Conservation (phyloP, 495 filamentous ascomycete species). For the Aspergillus nidulans region DNA sequence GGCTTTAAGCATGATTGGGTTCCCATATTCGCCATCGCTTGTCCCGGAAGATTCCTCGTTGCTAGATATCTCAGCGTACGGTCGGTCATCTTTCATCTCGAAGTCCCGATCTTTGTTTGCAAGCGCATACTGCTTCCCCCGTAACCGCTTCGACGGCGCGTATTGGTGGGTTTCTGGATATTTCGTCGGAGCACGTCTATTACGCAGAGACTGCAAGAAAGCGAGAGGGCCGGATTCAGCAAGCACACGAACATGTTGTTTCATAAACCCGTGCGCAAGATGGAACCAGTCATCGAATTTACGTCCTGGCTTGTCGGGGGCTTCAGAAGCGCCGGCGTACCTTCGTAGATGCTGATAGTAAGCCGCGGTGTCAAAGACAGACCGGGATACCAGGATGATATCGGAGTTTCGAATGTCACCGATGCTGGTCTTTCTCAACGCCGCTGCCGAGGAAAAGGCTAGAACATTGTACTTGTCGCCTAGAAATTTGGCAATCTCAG, state of each 20-base stretch:
- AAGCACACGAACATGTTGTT: conserved; percentile 37
- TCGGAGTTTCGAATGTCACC: conserved; percentile 43
- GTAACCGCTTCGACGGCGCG: conserved; percentile 30
- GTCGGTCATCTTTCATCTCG: not conserved
- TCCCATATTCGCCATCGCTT: conserved; percentile 5
- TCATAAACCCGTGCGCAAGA: conserved; percentile 35
- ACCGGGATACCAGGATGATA: conserved; percentile 53
- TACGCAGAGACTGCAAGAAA: conserved; percentile 26
- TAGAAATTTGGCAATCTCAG: conserved; percentile 59
- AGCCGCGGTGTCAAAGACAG: conserved; percentile 35
- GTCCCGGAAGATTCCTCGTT: conserved; percentile 9
- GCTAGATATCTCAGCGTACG: conserved; percentile 18
- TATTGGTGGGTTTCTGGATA: conserved; percentile 20
- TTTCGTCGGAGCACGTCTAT: conserved; percentile 21
- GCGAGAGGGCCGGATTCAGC: conserved; percentile 17
- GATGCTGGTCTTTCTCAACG: conserved; percentile 34
- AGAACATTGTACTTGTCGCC: conserved; percentile 37
- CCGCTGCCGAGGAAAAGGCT: conserved; percentile 25
- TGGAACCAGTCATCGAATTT: conserved; percentile 53
- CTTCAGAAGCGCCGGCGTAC: conserved; percentile 48
- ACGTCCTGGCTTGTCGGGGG: conserved; percentile 36
- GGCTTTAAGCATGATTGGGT: conserved; percentile 1
- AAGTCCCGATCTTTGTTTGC: not conserved
- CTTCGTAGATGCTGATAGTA: conserved; percentile 50
- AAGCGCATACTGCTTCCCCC: conserved; percentile 20